phyloP scores from a whole-genome alignment of 192 early-diverging fungal genomes.

The Gamsiella multidivaricata region DNA sequence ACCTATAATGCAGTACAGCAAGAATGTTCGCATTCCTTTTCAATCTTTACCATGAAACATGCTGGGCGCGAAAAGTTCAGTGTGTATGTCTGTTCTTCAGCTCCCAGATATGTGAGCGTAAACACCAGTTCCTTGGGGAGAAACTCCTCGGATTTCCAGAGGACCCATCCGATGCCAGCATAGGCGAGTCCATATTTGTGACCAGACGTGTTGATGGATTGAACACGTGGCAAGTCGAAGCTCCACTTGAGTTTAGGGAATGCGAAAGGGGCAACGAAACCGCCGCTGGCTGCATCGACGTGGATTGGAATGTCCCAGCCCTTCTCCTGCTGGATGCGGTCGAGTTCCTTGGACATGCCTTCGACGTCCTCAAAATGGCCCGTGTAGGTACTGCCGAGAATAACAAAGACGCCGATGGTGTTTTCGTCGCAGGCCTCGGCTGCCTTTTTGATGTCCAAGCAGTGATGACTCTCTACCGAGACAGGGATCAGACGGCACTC shows the following conservation, averaged over 20 bases:
- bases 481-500: slow-evolving; percentile 76
- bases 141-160: slow-evolving; percentile 76
- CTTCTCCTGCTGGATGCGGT: slow-evolving; percentile 66
- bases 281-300: slow-evolving; percentile 87
- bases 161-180: slow-evolving; percentile 84
- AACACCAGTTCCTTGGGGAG: slow-evolving; percentile 82
- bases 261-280: slow-evolving; percentile 88
- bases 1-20: neutral
- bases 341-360: slow-evolving; percentile 69
- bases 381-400: slow-evolving; percentile 81
- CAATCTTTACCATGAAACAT: slow-evolving; percentile 62
- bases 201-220: slow-evolving; percentile 84
- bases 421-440: slow-evolving; percentile 82
- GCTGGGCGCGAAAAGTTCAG: slow-evolving; percentile 83
- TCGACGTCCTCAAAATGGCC: slow-evolving; percentile 86
- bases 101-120: slow-evolving; percentile 79
- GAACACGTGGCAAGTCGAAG: slow-evolving; percentile 69
- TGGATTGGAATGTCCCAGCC: slow-evolving; percentile 84
- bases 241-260: slow-evolving; percentile 80
- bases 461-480: slow-evolving; percentile 57
- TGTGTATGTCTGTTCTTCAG: slow-evolving; percentile 75
- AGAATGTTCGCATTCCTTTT: neutral
- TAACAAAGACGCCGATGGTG: slow-evolving; percentile 83
- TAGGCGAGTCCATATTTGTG: slow-evolving; percentile 91
- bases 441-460: slow-evolving; percentile 72